phyloP scores from a whole-genome alignment of 2,329 filamentous ascomycete species.

The Fusarium guadeloupense region DNA sequence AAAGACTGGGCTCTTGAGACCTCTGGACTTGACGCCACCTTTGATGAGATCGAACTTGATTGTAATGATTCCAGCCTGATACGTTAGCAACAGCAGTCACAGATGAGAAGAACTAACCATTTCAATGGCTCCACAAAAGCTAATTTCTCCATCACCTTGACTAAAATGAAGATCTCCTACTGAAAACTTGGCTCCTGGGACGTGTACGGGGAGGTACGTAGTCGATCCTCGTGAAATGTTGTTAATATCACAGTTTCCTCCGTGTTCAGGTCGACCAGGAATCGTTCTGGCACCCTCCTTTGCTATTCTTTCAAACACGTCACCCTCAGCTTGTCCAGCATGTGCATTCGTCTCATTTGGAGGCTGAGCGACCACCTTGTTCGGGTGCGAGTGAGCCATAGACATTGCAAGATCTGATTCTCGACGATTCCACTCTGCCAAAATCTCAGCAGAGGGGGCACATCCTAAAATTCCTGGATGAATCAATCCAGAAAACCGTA shows the following conservation, averaged over 20 bases:
- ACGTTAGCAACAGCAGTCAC: background rate
- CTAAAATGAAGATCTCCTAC: slow-evolving; percentile 90
- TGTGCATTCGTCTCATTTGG: slow-evolving; percentile 78
- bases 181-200: slow-evolving; percentile 86
- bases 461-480: slow-evolving; percentile 93
- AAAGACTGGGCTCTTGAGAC: slow-evolving; percentile 86
- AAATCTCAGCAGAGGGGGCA: slow-evolving; percentile 80
- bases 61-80: slow-evolving; percentile 79
- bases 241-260: slow-evolving; percentile 93
- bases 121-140: slow-evolving; percentile 89
- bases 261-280: slow-evolving; percentile 84
- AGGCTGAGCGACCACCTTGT: slow-evolving; percentile 72
- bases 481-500: slow-evolving; percentile 88
- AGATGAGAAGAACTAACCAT: slow-evolving; percentile 60
- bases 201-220: slow-evolving; percentile 88
- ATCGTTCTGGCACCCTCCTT: slow-evolving; percentile 85
- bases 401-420: slow-evolving; percentile 82
- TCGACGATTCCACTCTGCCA: slow-evolving; percentile 84
- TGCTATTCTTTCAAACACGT: slow-evolving; percentile 72
- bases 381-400: slow-evolving; percentile 69
- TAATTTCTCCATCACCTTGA: slow-evolving; percentile 91
- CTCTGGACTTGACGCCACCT: slow-evolving; percentile 76
- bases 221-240: slow-evolving; percentile 82
- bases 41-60: slow-evolving; percentile 92
- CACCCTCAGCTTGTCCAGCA: slow-evolving; percentile 69